A percentile compares a stretch with the other conserved stretches of the same genome.
Evolutionary conservation across 257 asterid genomes (phyloP).

Genomic region (Gentiana straminea): DNA sequence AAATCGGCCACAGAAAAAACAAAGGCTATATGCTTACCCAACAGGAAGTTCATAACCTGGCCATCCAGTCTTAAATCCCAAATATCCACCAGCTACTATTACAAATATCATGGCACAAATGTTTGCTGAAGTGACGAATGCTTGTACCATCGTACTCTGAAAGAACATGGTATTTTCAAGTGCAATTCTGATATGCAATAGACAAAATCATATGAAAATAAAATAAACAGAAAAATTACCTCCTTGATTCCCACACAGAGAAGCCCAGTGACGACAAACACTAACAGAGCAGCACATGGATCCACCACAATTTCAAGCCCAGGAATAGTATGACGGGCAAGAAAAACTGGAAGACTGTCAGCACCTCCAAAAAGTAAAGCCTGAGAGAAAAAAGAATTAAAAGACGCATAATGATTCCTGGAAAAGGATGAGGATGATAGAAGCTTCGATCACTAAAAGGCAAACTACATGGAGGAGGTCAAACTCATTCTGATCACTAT

Average conservation of each 20-base stretch:
- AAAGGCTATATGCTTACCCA: conserved; percentile 37
- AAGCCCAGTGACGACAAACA: conserved; percentile 71
- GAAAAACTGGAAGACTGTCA: conserved; percentile 61
- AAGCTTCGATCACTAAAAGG: neutral
- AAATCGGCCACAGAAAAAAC: neutral
- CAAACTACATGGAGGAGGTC: neutral
- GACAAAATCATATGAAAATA: neutral
- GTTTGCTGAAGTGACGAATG: conserved; percentile 71
- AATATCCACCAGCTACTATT: conserved; percentile 88
- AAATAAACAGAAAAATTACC: conserved; percentile 25
- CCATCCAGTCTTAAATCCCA: conserved; percentile 94
- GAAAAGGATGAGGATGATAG: neutral
- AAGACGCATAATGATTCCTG: neutral
- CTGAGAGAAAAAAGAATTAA: conserved; percentile 23
- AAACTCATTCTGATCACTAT: too few relatives aligned
- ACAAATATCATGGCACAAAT: conserved; percentile 88
- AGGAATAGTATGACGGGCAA: conserved; percentile 86
- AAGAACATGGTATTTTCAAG: conserved; percentile 11
- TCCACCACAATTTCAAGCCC: conserved; percentile 67
- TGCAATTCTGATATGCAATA: conserved; percentile 1
- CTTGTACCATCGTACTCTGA: conserved; percentile 92
- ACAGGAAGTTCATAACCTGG: conserved; percentile 85
- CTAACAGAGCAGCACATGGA: conserved; percentile 86
- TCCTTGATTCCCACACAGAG: conserved; percentile 87
- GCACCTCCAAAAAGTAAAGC: conserved; percentile 91